Conservation (phyloP, 176 grass and related monocot genomes). For the Olyra latifolia region DNA sequence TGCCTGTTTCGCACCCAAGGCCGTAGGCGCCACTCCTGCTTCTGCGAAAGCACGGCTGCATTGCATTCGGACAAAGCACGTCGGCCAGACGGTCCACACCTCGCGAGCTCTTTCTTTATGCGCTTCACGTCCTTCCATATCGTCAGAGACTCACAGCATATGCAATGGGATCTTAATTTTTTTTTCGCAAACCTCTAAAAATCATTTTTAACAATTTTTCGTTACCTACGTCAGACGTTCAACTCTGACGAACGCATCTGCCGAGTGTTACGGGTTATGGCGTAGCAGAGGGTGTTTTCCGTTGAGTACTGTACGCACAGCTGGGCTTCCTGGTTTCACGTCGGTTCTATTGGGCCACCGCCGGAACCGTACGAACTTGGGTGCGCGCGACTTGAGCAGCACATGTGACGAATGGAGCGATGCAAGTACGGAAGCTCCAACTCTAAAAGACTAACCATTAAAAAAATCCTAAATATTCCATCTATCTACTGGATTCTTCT, state of each 20-base stretch:
- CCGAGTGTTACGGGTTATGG: not conserved
- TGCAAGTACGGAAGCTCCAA: no score
- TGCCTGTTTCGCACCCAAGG: constrained; percentile 13
- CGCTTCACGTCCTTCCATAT: not conserved
- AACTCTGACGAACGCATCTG: not conserved
- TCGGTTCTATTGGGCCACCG: not conserved
- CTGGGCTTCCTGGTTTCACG: not conserved
- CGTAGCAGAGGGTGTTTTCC: not conserved
- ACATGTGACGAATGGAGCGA: no score
- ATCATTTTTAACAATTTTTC: no score
- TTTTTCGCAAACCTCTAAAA: no score
- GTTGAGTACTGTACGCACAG: not conserved
- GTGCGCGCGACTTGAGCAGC: no score
- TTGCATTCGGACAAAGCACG: not conserved
- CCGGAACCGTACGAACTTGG: not conserved
- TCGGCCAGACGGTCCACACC: not conserved
- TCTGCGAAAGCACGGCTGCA: not conserved
- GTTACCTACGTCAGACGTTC: not conserved
- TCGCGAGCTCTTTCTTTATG: not conserved
- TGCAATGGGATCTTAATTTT: no score
- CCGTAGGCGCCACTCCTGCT: constrained; percentile 13
- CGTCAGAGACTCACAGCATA: no score
- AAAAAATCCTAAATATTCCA: no score
- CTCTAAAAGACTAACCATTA: no score
- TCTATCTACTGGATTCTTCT: no score